Evolutionary conservation across 345 rosid species (phyloP).

Genomic region (Viola odorata): DNA sequence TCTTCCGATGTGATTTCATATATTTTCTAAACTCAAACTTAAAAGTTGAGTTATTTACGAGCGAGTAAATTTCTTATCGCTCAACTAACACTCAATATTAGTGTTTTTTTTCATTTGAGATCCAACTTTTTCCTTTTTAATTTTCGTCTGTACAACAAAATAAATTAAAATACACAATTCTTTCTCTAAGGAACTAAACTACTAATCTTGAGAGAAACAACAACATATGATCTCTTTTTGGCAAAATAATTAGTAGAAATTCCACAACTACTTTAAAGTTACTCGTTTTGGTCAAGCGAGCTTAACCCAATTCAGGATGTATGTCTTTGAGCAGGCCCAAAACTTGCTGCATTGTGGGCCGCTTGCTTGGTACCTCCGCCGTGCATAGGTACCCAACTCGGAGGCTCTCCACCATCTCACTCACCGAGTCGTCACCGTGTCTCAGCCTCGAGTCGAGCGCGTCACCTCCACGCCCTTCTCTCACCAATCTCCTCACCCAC

Average conservation of each 20-base stretch:
- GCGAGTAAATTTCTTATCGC: too few relatives aligned
- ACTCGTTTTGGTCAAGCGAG: not conserved
- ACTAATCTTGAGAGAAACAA: not conserved
- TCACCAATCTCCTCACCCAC: slow-evolving; percentile 54
- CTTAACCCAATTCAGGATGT: slow-evolving; percentile 23
- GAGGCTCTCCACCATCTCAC: slow-evolving; percentile 76
- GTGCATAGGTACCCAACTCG: slow-evolving; percentile 79
- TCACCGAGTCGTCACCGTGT: slow-evolving; percentile 43
- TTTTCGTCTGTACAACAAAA: slow-evolving; percentile 12
- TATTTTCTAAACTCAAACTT: too few relatives aligned
- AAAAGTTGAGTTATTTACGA: too few relatives aligned
- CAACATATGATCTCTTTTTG: slow-evolving; percentile 7
- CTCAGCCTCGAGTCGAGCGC: slow-evolving; percentile 62
- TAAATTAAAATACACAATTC: not conserved
- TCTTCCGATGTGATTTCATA: too few relatives aligned
- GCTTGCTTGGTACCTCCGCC: slow-evolving; percentile 65
- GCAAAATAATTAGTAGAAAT: not conserved
- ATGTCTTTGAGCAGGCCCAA: slow-evolving; percentile 81
- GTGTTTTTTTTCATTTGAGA: not conserved
- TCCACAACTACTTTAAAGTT: not conserved
- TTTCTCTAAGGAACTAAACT: not conserved
- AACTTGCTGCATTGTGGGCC: slow-evolving; percentile 93
- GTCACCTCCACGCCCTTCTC: slow-evolving; percentile 53
- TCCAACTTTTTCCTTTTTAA: not conserved
- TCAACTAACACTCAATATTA: too few relatives aligned